A percentile compares a stretch with the other conserved stretches of the same genome.
Evolutionary conservation across 2,329 filamentous ascomycete species (phyloP).

Genomic region (Trichoderma endophyticum): DNA sequence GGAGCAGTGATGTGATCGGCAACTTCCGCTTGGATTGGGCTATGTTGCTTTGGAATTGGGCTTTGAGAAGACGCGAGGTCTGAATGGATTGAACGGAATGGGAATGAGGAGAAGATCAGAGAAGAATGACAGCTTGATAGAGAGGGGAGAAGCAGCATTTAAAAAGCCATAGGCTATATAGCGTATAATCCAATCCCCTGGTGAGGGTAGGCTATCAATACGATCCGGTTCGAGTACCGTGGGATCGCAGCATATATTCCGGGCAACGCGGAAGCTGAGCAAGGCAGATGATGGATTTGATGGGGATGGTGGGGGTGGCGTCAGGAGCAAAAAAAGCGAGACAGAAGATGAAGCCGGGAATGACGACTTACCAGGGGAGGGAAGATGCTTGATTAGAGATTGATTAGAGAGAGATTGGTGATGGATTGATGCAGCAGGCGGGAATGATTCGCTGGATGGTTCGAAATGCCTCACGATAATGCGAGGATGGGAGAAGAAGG

Average conservation of each 20-base stretch:
- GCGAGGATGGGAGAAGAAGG: not conserved
- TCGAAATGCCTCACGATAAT: not conserved
- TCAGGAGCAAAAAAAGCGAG: not conserved
- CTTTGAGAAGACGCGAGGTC: not conserved
- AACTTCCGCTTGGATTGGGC: not conserved
- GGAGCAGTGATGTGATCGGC: not conserved
- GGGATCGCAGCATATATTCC: not conserved
- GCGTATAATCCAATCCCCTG: not conserved
- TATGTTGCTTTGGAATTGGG: not conserved
- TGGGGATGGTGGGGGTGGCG: slow-evolving; percentile 16
- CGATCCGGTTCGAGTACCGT: not conserved
- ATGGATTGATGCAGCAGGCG: not conserved
- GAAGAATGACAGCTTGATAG: not conserved
- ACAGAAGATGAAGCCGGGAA: not conserved
- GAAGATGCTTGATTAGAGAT: not conserved
- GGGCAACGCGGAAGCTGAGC: not conserved
- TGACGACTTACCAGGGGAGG: not conserved
- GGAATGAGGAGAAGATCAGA: not conserved
- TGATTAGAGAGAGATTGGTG: not conserved
- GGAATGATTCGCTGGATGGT: not conserved
- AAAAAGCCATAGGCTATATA: not conserved
- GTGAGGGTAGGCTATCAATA: not conserved
- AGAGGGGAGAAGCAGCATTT: not conserved
- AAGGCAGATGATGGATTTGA: not conserved
- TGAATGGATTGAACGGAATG: too few relatives aligned